These are phyloP conservation scores for Pichiaceae sp. DNA, from an alignment of 1,139 yeast genomes.

Conservation along the genomic window DNA sequence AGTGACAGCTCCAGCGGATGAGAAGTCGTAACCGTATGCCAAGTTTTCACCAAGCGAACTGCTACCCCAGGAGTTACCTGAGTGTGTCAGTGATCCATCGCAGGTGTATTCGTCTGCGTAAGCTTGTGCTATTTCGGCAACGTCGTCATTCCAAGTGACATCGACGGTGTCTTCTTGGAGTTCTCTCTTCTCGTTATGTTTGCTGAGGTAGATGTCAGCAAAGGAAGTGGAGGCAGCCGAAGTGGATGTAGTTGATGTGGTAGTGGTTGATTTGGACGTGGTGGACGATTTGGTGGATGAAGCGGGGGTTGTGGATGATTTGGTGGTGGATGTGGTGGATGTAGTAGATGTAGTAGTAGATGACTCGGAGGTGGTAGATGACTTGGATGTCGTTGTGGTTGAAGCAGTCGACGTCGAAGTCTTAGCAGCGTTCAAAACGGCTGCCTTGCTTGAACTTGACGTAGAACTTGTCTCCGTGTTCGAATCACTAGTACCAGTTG, in stretches of 20 bases:
- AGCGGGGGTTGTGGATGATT: slow-evolving; percentile 5
- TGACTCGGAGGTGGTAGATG: slow-evolving; percentile 1
- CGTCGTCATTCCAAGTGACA: slow-evolving; percentile 55
- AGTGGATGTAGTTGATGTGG: slow-evolving; percentile 19
- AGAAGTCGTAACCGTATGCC: slow-evolving; percentile 60
- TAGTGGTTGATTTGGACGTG: slow-evolving; percentile 13
- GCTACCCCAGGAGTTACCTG: slow-evolving; percentile 62
- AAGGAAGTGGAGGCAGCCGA: slow-evolving; percentile 14
- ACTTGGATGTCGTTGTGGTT: slow-evolving; percentile 5
- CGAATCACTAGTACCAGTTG: not conserved
- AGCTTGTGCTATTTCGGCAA: slow-evolving; percentile 60
- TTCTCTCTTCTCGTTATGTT: slow-evolving; percentile 41
- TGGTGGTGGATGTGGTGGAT: slow-evolving; percentile 3
- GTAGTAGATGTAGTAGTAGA: slow-evolving; percentile 2
- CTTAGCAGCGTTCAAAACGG: not conserved
- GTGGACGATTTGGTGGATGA: slow-evolving; percentile 8
- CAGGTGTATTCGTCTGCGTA: slow-evolving; percentile 68
- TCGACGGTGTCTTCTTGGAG: slow-evolving; percentile 46
- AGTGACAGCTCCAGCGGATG: slow-evolving; percentile 51
- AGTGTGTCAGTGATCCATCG: slow-evolving; percentile 54
- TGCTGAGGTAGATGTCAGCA: slow-evolving; percentile 6
- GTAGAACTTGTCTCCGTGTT: not conserved
- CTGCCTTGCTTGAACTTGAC: not conserved
- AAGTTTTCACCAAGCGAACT: slow-evolving; percentile 83
- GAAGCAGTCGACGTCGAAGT: slow-evolving; percentile 1